phyloP scores from a whole-genome alignment of 257 asterid species.

The Avicennia marina region DNA sequence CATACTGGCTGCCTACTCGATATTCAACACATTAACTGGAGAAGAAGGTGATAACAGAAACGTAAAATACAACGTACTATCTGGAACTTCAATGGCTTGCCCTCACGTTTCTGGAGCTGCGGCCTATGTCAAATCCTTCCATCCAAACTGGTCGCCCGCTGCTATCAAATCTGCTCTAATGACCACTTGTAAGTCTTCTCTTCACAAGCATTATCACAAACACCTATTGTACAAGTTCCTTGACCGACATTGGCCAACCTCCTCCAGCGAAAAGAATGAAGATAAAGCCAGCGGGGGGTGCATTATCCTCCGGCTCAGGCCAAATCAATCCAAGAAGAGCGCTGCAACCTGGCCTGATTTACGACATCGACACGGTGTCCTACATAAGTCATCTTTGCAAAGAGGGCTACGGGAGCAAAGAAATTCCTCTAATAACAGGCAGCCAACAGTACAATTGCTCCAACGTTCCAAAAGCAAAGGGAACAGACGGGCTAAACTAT shows the following conservation, averaged over 20 bases:
- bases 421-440: constrained; percentile 39
- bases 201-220: neutral
- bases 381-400: constrained; percentile 62
- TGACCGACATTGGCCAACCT: no score
- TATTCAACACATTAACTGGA: constrained; percentile 19
- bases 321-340: constrained; percentile 50
- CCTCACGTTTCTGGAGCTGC: constrained; percentile 83
- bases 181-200: constrained; percentile 53
- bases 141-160: constrained; percentile 68
- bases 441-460: constrained; percentile 39
- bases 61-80: constrained; percentile 38
- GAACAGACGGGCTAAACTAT: constrained; percentile 65
- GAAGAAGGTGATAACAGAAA: constrained; percentile 25
- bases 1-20: constrained; percentile 64
- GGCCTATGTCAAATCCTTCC: constrained; percentile 71
- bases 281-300: constrained; percentile 34
- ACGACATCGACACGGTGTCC: constrained; percentile 33
- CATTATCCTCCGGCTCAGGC: constrained; percentile 63
- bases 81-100: constrained; percentile 93
- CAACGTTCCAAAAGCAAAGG: constrained; percentile 26
- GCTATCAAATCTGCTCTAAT: constrained; percentile 85
- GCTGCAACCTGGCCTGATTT: constrained; percentile 61
- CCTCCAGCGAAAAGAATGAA: constrained; percentile 49
- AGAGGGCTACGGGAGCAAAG: constrained; percentile 39
- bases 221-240: neutral